Percentiles rank a stretch among this genome's conserved stretches.
Conservation (phyloP, 1,139 yeast genomes). For the Chernovozyma sophiae-reginae region DNA sequence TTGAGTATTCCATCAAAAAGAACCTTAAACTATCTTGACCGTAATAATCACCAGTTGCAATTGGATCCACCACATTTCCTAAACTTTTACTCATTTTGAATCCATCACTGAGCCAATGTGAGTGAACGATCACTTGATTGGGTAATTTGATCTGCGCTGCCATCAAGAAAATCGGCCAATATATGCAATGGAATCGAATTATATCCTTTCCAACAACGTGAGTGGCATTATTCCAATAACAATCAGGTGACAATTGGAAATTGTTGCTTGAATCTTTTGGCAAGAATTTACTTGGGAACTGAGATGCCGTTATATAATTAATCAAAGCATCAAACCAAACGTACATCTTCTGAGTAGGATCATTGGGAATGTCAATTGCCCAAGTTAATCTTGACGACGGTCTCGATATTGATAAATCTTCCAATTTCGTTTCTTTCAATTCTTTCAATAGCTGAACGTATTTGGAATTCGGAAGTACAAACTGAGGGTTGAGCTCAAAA, state of each 20-base stretch:
- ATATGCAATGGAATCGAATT: conserved; percentile 78
- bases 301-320: conserved; percentile 76
- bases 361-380: conserved; percentile 91
- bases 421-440: conserved; percentile 42
- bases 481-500: conserved; percentile 47
- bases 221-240: conserved; percentile 32
- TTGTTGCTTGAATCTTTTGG: conserved; percentile 1
- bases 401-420: conserved; percentile 80
- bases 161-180: conserved; percentile 91
- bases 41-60: conserved; percentile 52
- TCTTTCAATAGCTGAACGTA: conserved; percentile 57
- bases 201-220: conserved; percentile 94
- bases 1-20: conserved; percentile 73
- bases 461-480: conserved; percentile 62
- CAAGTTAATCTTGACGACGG: conserved; percentile 74
- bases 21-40: conserved; percentile 76
- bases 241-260: conserved; percentile 9
- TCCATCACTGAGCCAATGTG: conserved; percentile 92
- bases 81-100: conserved; percentile 88
- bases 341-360: conserved; percentile 71
- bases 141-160: conserved; percentile 79
- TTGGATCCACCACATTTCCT: conserved; percentile 96
- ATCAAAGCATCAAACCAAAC: conserved; percentile 97
- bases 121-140: conserved; percentile 74
- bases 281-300: conserved; percentile 40